Conservation (phyloP, 495 filamentous ascomycete species). For the Pseudomonodictys pantanalensis region DNA sequence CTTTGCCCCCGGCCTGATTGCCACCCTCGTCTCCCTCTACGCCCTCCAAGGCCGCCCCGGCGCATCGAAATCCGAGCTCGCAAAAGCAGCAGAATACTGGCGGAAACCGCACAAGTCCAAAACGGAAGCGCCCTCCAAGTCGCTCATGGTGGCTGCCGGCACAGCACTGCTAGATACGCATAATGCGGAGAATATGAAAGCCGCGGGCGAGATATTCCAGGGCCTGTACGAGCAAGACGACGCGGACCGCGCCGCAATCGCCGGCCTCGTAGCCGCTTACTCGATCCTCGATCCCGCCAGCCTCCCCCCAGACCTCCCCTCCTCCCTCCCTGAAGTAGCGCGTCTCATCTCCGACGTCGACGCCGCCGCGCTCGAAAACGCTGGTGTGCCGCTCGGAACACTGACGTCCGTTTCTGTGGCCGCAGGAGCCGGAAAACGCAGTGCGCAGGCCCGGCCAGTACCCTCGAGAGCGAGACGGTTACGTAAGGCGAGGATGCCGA, state of each 20-base stretch:
- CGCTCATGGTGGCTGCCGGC: conserved; percentile 76
- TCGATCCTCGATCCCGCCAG: conserved; percentile 63
- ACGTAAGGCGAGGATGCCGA: conserved; percentile 67
- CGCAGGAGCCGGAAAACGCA: conserved; percentile 52
- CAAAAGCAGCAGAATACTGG: conserved; percentile 85
- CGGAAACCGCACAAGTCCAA: conserved; percentile 41
- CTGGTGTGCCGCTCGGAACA: conserved; percentile 68
- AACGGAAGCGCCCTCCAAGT: conserved; percentile 38
- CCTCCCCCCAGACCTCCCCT: conserved; percentile 54
- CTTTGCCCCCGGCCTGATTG: conserved; percentile 81
- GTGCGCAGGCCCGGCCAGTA: conserved; percentile 46
- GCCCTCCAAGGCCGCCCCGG: conserved; percentile 70
- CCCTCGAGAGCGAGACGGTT: conserved; percentile 61
- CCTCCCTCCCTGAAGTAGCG: conserved; percentile 61
- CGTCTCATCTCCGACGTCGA: conserved; percentile 67
- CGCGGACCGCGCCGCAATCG: conserved; percentile 62
- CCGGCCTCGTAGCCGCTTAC: conserved; percentile 81
- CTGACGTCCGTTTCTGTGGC: conserved; percentile 38
- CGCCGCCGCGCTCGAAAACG: conserved; percentile 64
- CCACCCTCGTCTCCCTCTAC: conserved; percentile 79
- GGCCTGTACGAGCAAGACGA: conserved; percentile 61
- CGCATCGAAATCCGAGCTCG: conserved; percentile 67
- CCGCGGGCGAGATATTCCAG: conserved; percentile 73
- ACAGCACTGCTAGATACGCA: conserved; percentile 73
- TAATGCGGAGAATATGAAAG: conserved; percentile 59